Base-by-base conservation (phyloP, 2,329 filamentous ascomycete species). In the Aspergillus sergii region DNA sequence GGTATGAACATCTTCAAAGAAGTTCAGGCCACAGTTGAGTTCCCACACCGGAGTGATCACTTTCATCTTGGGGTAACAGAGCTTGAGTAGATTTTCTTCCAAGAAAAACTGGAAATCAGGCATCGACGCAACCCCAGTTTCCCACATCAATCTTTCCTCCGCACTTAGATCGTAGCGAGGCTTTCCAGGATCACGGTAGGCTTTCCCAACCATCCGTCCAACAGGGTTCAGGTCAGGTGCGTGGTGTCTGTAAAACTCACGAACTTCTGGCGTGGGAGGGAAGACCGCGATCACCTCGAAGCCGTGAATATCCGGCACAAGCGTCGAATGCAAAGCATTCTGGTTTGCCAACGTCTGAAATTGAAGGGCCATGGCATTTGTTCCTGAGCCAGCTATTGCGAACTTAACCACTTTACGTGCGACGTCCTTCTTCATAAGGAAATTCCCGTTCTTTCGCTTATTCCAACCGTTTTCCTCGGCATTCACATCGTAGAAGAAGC, bases 31-130 rank as follows among this genome's bases (percentile, higher is more conserved):
- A 28, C 83, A 82, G 65, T 84, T 84, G 28, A 91, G 76, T 62
- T 87, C 80, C 66, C 83, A 86, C 11, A 91, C 78, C 0, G 75
- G 78, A 0, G 86, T 76, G 30, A 83, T 81, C 39, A 91, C 69
- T 74, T 89, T 91, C 82, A 90, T 86, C 0, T 92, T 91, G 0
- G 84, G 76, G 63, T 86, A 85, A 71, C 91, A 86, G 60, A 86
- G 80, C 32, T 80, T 64, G 21, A 91, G 77, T 2, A 87, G 74
- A 5, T 83, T 75, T 30, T 87, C 84, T 64, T 97, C 93, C 4
- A 97, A 72, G 71, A 91, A 87, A 67, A 96, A 89, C 14, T 82
- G 79, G 56, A 82, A 81, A 59, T 79, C 71, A 32, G 73, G 70
- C 43, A 50, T n/a, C 1, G 65, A 71, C 7, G 39, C 59, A n/a